Evolutionary conservation across 768 basidiomycete genomes (phyloP).

Genomic region (Mycena vitilis): DNA sequence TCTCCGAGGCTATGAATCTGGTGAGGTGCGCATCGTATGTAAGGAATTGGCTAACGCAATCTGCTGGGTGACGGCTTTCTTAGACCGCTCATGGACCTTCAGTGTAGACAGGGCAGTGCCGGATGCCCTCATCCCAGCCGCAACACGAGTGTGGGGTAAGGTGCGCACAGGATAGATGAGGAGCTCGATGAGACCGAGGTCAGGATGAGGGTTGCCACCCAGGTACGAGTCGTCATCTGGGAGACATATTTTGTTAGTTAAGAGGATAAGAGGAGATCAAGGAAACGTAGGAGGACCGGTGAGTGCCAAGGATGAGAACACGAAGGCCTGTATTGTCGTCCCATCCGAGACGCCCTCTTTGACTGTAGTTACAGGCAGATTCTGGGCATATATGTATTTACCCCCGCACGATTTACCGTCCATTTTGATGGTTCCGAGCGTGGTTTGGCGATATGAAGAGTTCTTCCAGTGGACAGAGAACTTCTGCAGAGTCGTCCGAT

Average conservation of each 20-base stretch:
- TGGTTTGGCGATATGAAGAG: neutral
- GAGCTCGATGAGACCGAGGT: slow-evolving; percentile 26
- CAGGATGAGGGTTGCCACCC: neutral
- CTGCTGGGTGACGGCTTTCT: slow-evolving; percentile 32
- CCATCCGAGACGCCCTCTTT: neutral
- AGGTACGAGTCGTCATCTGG: slow-evolving; percentile 29
- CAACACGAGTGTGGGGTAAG: too few relatives aligned
- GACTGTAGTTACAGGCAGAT: neutral
- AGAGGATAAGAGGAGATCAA: neutral
- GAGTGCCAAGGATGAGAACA: neutral
- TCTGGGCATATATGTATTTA: neutral
- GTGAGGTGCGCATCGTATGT: neutral
- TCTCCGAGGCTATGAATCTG: slow-evolving; percentile 8
- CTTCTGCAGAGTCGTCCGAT: neutral
- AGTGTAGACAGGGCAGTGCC: neutral
- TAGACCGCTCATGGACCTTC: slow-evolving; percentile 27
- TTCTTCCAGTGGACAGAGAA: slow-evolving; percentile 35
- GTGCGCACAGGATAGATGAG: neutral
- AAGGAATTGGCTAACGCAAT: slow-evolving; percentile 13
- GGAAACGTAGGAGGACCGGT: slow-evolving; percentile 10
- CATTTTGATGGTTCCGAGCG: neutral
- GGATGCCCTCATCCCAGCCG: too few relatives aligned
- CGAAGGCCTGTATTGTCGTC: neutral
- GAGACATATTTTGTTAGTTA: neutral
- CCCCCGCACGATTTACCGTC: slow-evolving; percentile 25